A percentile compares a stretch with the other conserved stretches of the same genome.
Conservation (phyloP, 176 grass and related monocot species). For the Dendrocalamus sinicus region DNA sequence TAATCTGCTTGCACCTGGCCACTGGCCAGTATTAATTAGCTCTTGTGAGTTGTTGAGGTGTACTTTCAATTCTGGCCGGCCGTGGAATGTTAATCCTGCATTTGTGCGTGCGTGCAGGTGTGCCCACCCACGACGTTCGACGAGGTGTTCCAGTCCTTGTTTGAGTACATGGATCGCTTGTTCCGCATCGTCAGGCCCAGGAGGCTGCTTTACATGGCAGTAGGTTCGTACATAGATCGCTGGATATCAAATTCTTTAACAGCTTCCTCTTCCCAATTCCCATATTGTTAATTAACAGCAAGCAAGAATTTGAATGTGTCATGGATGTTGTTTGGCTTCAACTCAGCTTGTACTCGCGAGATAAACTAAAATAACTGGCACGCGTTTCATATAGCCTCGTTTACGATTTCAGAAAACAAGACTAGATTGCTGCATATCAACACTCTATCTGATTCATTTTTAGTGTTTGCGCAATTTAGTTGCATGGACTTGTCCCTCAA, state of each 20-base stretch:
- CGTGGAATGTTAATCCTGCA: not conserved
- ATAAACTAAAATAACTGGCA: too few relatives aligned
- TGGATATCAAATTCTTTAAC: too few relatives aligned
- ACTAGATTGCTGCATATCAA: too few relatives aligned
- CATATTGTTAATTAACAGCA: too few relatives aligned
- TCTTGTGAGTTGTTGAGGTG: not conserved
- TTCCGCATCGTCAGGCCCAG: slow-evolving; percentile 58
- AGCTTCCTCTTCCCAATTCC: not conserved
- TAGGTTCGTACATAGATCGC: slow-evolving; percentile 34
- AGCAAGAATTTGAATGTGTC: too few relatives aligned
- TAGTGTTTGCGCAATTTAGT: too few relatives aligned
- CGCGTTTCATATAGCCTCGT: too few relatives aligned
- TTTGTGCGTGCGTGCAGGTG: slow-evolving; percentile 12
- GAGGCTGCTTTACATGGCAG: slow-evolving; percentile 65
- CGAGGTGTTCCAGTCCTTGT: slow-evolving; percentile 64
- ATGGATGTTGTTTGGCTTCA: too few relatives aligned
- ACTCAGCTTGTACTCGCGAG: too few relatives aligned
- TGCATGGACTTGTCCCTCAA: too few relatives aligned
- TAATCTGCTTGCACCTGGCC: not conserved
- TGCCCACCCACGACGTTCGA: slow-evolving; percentile 60
- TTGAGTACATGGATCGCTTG: slow-evolving; percentile 61
- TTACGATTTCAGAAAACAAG: too few relatives aligned
- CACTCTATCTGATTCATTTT: too few relatives aligned
- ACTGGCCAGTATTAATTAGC: not conserved
- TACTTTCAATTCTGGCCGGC: not conserved